Conservation (phyloP, 2,329 filamentous ascomycete genomes). For the Colletotrichum australisinense region DNA sequence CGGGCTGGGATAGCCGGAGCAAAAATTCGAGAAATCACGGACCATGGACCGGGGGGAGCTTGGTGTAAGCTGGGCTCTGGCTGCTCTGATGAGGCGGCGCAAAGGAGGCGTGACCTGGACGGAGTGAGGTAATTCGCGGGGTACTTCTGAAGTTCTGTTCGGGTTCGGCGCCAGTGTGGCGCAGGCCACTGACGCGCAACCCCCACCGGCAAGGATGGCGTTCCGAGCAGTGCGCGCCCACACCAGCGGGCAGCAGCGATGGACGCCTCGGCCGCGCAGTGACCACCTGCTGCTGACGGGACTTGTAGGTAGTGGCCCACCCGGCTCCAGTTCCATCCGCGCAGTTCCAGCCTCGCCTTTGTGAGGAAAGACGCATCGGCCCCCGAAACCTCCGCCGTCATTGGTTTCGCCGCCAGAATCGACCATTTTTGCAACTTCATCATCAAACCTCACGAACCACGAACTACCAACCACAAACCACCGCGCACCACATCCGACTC, state of each 20-base stretch:
- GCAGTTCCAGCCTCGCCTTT: constrained; percentile 6
- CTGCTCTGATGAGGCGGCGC: neutral
- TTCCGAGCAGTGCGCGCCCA: constrained; percentile 2
- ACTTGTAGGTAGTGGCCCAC: neutral
- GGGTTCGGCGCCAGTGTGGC: constrained; percentile 23
- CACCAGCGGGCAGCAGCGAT: no score
- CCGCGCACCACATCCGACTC: neutral
- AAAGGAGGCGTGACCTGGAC: constrained; percentile 5
- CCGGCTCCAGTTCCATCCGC: neutral
- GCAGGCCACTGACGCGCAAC: constrained; percentile 30
- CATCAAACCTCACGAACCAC: neutral
- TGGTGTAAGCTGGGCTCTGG: neutral
- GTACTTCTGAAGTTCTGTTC: neutral
- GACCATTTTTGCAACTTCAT: neutral
- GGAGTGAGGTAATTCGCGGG: constrained; percentile 24
- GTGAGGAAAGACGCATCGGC: constrained; percentile 6
- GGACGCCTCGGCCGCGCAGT: constrained; percentile 1
- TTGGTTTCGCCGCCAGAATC: constrained; percentile 29
- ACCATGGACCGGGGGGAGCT: neutral
- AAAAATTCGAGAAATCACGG: neutral
- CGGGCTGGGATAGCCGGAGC: constrained; percentile 10
- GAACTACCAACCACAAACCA: neutral
- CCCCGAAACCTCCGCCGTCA: constrained; percentile 23
- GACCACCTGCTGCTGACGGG: constrained; percentile 1
- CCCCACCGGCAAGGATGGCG: constrained; percentile 14